These are phyloP conservation scores for Murraya koenigii DNA, from an alignment of 345 rosid species.

Conservation along the genomic window DNA sequence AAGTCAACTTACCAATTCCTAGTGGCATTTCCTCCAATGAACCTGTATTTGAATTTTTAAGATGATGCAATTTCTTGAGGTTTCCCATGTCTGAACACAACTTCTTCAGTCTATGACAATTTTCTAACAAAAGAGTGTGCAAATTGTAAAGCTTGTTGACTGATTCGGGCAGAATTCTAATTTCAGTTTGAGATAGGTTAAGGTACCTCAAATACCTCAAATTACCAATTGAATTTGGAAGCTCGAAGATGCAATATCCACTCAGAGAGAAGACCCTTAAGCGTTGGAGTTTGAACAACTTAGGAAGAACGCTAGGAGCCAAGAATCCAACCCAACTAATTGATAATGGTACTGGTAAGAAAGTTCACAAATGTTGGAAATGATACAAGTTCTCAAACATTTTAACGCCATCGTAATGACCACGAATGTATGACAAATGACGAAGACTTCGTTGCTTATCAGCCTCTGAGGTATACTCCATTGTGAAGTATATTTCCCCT, in stretches of 20 bases:
- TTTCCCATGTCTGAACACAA: not conserved
- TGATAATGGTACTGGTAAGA: not conserved
- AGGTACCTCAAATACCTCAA: constrained; percentile 6
- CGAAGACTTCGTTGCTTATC: not conserved
- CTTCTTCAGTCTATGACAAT: not conserved
- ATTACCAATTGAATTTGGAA: not conserved
- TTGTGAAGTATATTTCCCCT: not conserved
- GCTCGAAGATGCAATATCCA: not conserved
- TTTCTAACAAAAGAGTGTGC: not conserved
- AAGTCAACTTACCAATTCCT: not conserved
- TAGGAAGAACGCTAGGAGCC: not conserved
- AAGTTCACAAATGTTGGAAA: not conserved
- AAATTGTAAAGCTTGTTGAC: constrained; percentile 1
- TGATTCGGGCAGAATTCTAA: not conserved
- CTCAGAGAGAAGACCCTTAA: constrained; percentile 11
- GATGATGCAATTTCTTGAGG: not conserved
- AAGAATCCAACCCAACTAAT: accelerated
- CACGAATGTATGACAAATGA: not conserved
- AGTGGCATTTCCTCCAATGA: constrained; percentile 1
- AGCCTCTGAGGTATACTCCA: too few species aligned
- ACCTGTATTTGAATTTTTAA: not conserved
- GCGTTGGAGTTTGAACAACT: not conserved
- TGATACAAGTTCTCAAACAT: not conserved
- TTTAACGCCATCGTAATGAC: not conserved
- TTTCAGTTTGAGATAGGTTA: not conserved